Evolutionary conservation across 176 grass and related monocot species (phyloP).

Genomic region (Oryza australiensis): DNA sequence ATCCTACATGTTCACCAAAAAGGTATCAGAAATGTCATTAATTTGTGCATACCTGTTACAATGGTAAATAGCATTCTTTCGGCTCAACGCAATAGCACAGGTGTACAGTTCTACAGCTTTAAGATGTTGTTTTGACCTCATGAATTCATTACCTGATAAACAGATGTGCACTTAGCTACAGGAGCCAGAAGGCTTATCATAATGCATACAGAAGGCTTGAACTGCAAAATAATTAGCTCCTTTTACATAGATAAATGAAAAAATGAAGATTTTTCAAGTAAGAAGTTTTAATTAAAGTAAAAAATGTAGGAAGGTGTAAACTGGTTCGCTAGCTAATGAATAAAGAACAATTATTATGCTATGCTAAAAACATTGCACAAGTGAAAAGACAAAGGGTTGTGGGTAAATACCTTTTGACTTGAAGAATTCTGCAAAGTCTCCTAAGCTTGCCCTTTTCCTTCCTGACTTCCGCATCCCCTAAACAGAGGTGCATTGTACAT

Average conservation of each 20-base stretch:
- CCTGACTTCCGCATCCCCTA: constrained; percentile 53
- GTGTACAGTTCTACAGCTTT: constrained; percentile 83
- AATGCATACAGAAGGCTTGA: constrained; percentile 28
- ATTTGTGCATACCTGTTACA: constrained; percentile 60
- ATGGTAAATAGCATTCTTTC: constrained; percentile 76
- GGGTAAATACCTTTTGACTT: constrained; percentile 66
- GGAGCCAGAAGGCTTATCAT: constrained; percentile 1
- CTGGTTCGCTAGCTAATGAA: constrained; percentile 7
- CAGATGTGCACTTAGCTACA: constrained; percentile 35
- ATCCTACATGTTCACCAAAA: background rate
- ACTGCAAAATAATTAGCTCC: background rate
- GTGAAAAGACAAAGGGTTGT: background rate
- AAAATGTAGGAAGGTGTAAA: constrained; percentile 1
- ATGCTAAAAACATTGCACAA: constrained; percentile 9
- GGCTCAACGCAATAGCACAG: constrained; percentile 62
- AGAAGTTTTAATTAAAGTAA: background rate
- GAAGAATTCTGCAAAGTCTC: constrained; percentile 66
- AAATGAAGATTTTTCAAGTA: constrained; percentile 2
- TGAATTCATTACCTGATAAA: constrained; percentile 72
- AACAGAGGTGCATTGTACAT: constrained; percentile 14
- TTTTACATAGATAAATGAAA: background rate
- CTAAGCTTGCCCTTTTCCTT: constrained; percentile 43
- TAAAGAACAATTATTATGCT: background rate
- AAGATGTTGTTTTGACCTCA: constrained; percentile 62
- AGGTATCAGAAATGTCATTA: background rate